These are phyloP conservation scores for Cordyceps militaris DNA, from an alignment of 2,329 filamentous ascomycete genomes.

Conservation along the genomic window DNA sequence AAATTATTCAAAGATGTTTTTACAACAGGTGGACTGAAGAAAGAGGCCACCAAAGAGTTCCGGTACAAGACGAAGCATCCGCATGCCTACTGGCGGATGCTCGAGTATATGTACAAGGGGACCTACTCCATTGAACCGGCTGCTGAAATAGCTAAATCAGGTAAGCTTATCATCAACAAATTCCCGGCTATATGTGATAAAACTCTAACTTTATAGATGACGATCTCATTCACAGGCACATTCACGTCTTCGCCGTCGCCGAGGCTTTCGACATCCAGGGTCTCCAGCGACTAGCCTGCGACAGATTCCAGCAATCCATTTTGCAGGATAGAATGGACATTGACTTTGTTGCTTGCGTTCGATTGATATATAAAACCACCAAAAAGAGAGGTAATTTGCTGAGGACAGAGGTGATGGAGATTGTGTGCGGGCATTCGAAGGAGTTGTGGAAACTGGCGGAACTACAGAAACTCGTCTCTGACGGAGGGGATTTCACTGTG, in stretches of 20 bases:
- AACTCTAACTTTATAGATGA: not conserved
- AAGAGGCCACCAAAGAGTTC: not conserved
- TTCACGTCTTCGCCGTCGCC: not conserved
- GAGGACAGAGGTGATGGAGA: not conserved
- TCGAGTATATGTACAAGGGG: constrained; percentile 4
- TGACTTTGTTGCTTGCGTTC: not conserved
- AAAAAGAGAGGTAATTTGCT: not conserved
- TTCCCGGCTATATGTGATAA: too few species aligned
- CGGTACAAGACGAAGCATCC: not conserved
- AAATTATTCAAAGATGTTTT: not conserved
- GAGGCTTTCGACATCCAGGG: not conserved
- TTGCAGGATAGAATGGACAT: not conserved
- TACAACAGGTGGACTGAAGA: not conserved
- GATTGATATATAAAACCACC: not conserved
- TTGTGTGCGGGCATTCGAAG: not conserved
- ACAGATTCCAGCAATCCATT: not conserved
- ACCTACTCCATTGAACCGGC: not conserved
- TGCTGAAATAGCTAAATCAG: not conserved
- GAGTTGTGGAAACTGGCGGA: not conserved
- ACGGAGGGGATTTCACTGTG: not conserved
- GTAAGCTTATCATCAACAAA: not conserved
- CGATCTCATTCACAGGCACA: not conserved
- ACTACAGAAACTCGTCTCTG: not conserved
- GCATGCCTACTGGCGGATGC: constrained; percentile 8
- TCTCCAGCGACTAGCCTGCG: not conserved